A percentile compares a stretch with the other conserved stretches of the same genome.
These are phyloP conservation scores for Pseudocercospora fuligena DNA, from an alignment of 2,329 filamentous ascomycete genomes.

Conservation along the genomic window DNA sequence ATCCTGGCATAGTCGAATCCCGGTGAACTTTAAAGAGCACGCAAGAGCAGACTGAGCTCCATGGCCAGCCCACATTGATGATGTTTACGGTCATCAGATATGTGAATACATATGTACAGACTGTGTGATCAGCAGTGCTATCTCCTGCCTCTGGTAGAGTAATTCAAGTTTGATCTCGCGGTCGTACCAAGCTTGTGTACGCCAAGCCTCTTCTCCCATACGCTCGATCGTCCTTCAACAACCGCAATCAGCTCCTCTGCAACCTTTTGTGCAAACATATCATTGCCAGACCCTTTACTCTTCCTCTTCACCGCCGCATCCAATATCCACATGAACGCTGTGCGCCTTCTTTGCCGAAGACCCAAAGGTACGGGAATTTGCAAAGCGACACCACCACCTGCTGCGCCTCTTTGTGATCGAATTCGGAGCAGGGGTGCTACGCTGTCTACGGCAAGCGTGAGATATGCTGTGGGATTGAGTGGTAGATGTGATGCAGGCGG, in stretches of 20 bases:
- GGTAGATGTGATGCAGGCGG: constrained; percentile 81
- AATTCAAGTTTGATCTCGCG: constrained; percentile 72
- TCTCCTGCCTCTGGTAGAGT: constrained; percentile 8
- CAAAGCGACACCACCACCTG: constrained; percentile 82
- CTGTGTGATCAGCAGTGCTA: background rate
- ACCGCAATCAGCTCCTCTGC: constrained; percentile 87
- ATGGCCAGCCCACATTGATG: background rate
- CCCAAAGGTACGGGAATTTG: constrained; percentile 80
- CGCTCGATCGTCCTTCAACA: constrained; percentile 79
- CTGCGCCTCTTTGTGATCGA: constrained; percentile 73
- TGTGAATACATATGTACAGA: constrained; percentile 6
- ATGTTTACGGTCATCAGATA: background rate
- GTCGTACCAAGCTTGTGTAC: constrained; percentile 82
- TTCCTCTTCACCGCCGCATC: constrained; percentile 79
- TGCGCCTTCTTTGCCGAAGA: constrained; percentile 74
- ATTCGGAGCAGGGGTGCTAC: constrained; percentile 88
- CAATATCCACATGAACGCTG: constrained; percentile 87
- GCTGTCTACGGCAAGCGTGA: constrained; percentile 88
- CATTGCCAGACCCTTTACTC: constrained; percentile 71
- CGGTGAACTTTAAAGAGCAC: background rate
- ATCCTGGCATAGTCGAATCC: background rate
- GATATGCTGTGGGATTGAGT: constrained; percentile 85
- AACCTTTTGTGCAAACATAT: constrained; percentile 75
- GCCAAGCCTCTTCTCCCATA: constrained; percentile 80
- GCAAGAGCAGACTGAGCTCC: background rate